phyloP scores from a whole-genome alignment of 768 basidiomycete genomes.

The Tylopilus intermedius region DNA sequence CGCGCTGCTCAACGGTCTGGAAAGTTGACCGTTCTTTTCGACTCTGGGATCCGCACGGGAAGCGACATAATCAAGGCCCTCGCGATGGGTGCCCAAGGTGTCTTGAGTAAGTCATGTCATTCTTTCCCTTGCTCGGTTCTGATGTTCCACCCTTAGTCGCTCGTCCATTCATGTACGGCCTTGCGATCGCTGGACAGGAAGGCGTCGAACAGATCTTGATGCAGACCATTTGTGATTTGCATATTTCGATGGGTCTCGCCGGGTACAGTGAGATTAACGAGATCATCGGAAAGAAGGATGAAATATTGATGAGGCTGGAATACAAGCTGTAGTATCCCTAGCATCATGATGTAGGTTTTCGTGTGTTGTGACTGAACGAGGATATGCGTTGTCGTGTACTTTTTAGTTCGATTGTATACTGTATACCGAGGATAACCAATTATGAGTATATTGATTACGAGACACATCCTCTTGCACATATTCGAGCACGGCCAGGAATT shows the following conservation, averaged over 20 bases:
- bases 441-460: no score
- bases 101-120: constrained; percentile 52
- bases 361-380: no score
- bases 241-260: constrained; percentile 56
- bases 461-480: no score
- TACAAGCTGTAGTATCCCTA: constrained; percentile 13
- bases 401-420: no score
- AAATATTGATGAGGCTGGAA: constrained; percentile 20
- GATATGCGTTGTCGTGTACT: no score
- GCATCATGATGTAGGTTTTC: not conserved
- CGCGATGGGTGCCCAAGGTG: constrained; percentile 79
- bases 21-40: constrained; percentile 61
- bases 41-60: constrained; percentile 76
- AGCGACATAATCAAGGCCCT: constrained; percentile 82
- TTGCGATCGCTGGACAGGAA: constrained; percentile 61
- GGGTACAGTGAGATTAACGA: constrained; percentile 59
- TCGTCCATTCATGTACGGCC: constrained; percentile 72
- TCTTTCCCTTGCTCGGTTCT: not conserved
- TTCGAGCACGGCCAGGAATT: no score
- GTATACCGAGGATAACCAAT: no score
- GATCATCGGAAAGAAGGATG: constrained; percentile 49
- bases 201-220: constrained; percentile 74
- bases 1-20: constrained; percentile 54
- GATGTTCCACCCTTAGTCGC: constrained; percentile 42
- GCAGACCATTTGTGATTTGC: constrained; percentile 63